phyloP scores from a whole-genome alignment of 1,139 yeast species.

The Pichia terricola region DNA sequence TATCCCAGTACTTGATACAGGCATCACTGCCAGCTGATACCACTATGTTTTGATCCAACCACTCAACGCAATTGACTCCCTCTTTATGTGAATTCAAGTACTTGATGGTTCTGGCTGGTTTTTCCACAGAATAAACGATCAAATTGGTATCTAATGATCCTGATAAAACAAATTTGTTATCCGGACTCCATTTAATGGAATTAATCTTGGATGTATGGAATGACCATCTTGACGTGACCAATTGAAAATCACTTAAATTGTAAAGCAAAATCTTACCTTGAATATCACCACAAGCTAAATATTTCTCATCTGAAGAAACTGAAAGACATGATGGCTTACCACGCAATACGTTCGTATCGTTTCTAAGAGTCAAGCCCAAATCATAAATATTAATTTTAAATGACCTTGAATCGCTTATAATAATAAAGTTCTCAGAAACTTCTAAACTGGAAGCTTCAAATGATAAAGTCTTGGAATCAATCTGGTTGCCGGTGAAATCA shows the following conservation, averaged over 20 bases:
- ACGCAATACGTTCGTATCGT: slow-evolving; percentile 41
- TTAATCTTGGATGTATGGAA: slow-evolving; percentile 81
- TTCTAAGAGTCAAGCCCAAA: slow-evolving; percentile 9
- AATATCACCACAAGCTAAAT: slow-evolving; percentile 77
- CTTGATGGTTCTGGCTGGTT: slow-evolving; percentile 71
- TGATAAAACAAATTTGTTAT: slow-evolving; percentile 63
- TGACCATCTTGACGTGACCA: slow-evolving; percentile 88
- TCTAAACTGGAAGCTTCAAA: slow-evolving; percentile 38
- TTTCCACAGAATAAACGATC: slow-evolving; percentile 66
- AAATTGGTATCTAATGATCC: slow-evolving; percentile 81
- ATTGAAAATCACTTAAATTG: slow-evolving; percentile 41
- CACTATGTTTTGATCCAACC: slow-evolving; percentile 43
- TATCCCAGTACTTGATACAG: slow-evolving; percentile 65
- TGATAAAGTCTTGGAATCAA: slow-evolving; percentile 23
- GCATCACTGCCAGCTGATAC: slow-evolving; percentile 79
- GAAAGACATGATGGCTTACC: slow-evolving; percentile 18
- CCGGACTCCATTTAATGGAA: slow-evolving; percentile 69
- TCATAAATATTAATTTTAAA: slow-evolving; percentile 23
- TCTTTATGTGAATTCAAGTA: slow-evolving; percentile 76
- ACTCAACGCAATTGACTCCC: slow-evolving; percentile 68
- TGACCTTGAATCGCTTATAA: slow-evolving; percentile 38
- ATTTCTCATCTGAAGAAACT: slow-evolving; percentile 59
- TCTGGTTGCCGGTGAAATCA: slow-evolving; percentile 19
- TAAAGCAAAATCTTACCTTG: slow-evolving; percentile 76
- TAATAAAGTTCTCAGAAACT: slow-evolving; percentile 32